Percentiles rank a stretch among this genome's conserved stretches.
phyloP scores from a whole-genome alignment of 1,139 yeast genomes.

The Taiozyma sp. region DNA sequence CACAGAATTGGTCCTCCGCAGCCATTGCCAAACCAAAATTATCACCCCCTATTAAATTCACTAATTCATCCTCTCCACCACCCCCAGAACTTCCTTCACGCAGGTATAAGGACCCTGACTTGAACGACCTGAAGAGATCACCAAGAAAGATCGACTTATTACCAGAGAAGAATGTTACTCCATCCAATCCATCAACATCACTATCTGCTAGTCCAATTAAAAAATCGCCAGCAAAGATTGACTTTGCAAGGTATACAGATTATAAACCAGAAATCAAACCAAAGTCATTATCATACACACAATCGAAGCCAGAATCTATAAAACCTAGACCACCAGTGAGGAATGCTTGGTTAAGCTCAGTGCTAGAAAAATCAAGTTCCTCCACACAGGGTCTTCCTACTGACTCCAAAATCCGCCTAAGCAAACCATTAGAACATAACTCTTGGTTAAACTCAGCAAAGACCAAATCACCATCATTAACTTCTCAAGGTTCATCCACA shows the following conservation, averaged over 20 bases:
- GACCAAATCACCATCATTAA: background rate
- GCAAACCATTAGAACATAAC: background rate
- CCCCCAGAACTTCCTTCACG: slow-evolving; percentile 1
- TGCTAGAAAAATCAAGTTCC: slow-evolving; percentile 7
- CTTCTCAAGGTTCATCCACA: slow-evolving; percentile 2
- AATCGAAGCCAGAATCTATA: background rate
- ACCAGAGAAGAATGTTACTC: background rate
- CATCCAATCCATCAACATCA: background rate
- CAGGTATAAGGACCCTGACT: background rate
- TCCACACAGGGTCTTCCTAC: slow-evolving; percentile 6
- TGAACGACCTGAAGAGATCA: slow-evolving; percentile 9
- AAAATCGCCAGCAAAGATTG: slow-evolving; percentile 13
- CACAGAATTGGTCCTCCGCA: slow-evolving; percentile 4
- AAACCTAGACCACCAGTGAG: slow-evolving; percentile 5
- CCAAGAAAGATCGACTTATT: slow-evolving; percentile 10
- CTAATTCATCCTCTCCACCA: background rate
- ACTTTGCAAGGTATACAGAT: slow-evolving; percentile 2
- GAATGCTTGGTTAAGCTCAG: slow-evolving; percentile 15
- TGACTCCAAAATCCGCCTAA: slow-evolving; percentile 1
- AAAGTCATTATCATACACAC: slow-evolving; percentile 3
- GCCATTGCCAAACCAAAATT: slow-evolving; percentile 4
- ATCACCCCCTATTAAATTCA: slow-evolving; percentile 1
- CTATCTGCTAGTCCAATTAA: slow-evolving; percentile 3
- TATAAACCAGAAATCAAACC: slow-evolving; percentile 1
- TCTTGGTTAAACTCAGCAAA: background rate